These are phyloP conservation scores for Collybiopsis confluens DNA, from an alignment of 768 basidiomycete species.

Conservation along the genomic window DNA sequence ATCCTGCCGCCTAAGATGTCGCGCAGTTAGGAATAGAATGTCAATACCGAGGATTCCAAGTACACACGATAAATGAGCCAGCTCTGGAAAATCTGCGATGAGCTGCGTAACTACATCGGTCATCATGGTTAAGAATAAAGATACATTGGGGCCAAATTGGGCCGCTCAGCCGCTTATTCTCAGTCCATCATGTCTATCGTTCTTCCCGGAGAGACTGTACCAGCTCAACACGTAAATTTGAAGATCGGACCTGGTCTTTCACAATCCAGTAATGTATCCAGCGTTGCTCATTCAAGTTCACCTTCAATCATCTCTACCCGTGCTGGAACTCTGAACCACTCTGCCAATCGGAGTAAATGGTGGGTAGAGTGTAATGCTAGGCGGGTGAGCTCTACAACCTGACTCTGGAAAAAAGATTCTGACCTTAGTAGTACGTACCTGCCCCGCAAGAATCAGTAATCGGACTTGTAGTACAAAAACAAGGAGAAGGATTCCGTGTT, in stretches of 20 bases:
- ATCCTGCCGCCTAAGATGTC: slow-evolving; percentile 66
- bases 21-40: neutral
- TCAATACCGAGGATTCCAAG: neutral
- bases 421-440: slow-evolving; percentile 71
- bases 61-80: slow-evolving; percentile 66
- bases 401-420: slow-evolving; percentile 5
- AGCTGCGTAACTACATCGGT: slow-evolving; percentile 40
- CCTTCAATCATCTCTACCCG: slow-evolving; percentile 52
- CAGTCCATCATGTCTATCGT: slow-evolving; percentile 49
- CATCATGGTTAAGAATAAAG: slow-evolving; percentile 4
- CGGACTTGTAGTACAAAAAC: slow-evolving; percentile 73
- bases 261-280: slow-evolving; percentile 35
- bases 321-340: slow-evolving; percentile 66
- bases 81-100: slow-evolving; percentile 65
- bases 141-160: neutral
- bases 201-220: slow-evolving; percentile 78
- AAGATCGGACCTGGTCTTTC: slow-evolving; percentile 84
- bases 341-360: slow-evolving; percentile 70
- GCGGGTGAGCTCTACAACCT: slow-evolving; percentile 54
- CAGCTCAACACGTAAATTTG: slow-evolving; percentile 71
- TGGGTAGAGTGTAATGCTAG: slow-evolving; percentile 87
- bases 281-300: slow-evolving; percentile 18
- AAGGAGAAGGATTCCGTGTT: slow-evolving; percentile 89
- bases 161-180: neutral
- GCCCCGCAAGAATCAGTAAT: slow-evolving; percentile 87